These are phyloP conservation scores for Metschnikowia lunata DNA, from an alignment of 805 yeast genomes.

Conservation along the genomic window DNA sequence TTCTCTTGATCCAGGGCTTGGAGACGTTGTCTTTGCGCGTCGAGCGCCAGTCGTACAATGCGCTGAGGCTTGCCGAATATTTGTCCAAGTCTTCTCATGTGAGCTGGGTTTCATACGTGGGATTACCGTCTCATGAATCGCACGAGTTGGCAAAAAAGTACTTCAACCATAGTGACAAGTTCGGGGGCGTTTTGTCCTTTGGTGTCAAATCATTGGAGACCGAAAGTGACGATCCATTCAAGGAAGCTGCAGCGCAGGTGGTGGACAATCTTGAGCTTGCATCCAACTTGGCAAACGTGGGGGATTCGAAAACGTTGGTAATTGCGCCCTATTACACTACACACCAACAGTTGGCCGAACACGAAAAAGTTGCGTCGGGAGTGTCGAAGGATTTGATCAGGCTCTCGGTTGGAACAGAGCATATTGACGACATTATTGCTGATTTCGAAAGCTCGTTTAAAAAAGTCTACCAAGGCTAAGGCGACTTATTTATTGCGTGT, in stretches of 20 bases:
- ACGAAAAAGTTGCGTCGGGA: conserved; percentile 78
- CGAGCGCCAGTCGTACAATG: conserved; percentile 85
- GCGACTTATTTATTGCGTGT: background rate
- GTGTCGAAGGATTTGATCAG: conserved; percentile 86
- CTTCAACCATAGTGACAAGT: conserved; percentile 48
- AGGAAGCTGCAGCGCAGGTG: conserved; percentile 75
- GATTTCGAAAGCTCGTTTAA: conserved; percentile 69
- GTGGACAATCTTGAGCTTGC: conserved; percentile 83
- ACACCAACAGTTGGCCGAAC: conserved; percentile 83
- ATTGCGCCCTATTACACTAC: conserved; percentile 96
- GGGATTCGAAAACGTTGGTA: conserved; percentile 92
- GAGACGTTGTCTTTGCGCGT: conserved; percentile 92
- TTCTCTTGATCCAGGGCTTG: conserved; percentile 83
- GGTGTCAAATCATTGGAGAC: conserved; percentile 66
- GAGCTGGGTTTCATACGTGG: conserved; percentile 89
- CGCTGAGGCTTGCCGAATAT: conserved; percentile 72
- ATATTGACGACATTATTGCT: conserved; percentile 20
- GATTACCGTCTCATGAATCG: conserved; percentile 71
- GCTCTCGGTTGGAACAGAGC: conserved; percentile 31
- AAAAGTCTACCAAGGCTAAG: conserved; percentile 39
- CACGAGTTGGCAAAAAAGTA: conserved; percentile 84
- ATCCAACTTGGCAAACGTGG: conserved; percentile 92
- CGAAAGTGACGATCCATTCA: conserved; percentile 53
- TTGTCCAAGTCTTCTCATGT: conserved; percentile 72
- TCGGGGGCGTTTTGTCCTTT: conserved; percentile 84